Percentiles rank a stretch among this genome's conserved stretches.
These are phyloP conservation scores for Pleurotus djamor DNA, from an alignment of 768 basidiomycete species.

Conservation along the genomic window DNA sequence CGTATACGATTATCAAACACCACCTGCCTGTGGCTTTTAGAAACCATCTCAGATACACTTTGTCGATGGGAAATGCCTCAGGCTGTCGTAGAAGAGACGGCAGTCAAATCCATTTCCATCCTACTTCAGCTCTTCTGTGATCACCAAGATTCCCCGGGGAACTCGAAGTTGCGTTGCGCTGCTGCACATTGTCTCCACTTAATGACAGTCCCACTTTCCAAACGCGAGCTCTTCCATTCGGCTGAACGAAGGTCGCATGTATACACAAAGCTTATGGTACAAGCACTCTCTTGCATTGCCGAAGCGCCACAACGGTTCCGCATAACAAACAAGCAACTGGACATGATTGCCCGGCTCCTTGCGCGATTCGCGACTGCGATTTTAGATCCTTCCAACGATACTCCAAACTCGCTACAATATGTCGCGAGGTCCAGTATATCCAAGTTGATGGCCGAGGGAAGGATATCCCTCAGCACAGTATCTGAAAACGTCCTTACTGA, in stretches of 20 bases:
- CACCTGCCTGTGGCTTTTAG: constrained; percentile 33
- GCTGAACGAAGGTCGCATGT: constrained; percentile 23
- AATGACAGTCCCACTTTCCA: constrained; percentile 23
- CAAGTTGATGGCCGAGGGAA: constrained; percentile 31
- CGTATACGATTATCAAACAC: constrained; percentile 25
- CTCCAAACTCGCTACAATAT: constrained; percentile 22
- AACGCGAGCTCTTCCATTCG: constrained; percentile 21
- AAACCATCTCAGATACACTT: constrained; percentile 34
- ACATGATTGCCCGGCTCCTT: constrained; percentile 29
- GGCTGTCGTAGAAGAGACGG: constrained; percentile 31
- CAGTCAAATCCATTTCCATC: constrained; percentile 28
- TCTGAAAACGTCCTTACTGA: constrained; percentile 30
- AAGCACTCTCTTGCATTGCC: constrained; percentile 29
- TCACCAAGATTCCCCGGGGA: constrained; percentile 20
- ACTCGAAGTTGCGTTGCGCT: constrained; percentile 24
- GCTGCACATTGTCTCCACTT: constrained; percentile 28
- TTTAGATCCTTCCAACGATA: constrained; percentile 22
- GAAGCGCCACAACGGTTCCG: constrained; percentile 27
- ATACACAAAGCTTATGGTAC: constrained; percentile 29
- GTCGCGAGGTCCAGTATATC: constrained; percentile 29
- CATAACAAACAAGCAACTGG: constrained; percentile 24
- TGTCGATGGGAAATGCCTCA: constrained; percentile 34
- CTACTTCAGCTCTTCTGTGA: constrained; percentile 30
- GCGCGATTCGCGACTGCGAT: constrained; percentile 28
- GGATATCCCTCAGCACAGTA: constrained; percentile 24